Conservation (phyloP, 116 monocot species). For the Phalaenopsis hybrid region DNA sequence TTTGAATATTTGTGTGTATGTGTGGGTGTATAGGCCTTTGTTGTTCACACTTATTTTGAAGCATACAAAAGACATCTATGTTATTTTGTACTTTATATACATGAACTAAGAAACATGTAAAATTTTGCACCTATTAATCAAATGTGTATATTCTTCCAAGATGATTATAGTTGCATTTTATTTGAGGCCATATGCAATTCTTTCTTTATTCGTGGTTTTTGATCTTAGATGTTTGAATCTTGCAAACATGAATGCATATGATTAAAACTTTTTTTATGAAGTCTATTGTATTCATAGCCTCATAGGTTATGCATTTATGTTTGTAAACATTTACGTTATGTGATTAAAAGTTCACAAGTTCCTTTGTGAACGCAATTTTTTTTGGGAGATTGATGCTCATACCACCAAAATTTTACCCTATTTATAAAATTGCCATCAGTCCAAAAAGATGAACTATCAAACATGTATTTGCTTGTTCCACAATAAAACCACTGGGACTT, state of each 20-base stretch:
- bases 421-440: too few species aligned
- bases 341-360: neutral
- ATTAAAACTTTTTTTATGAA: too few species aligned
- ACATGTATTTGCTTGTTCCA: too few species aligned
- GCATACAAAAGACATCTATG: neutral
- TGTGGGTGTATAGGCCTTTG: neutral
- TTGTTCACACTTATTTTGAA: neutral
- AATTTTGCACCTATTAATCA: neutral
- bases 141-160: neutral
- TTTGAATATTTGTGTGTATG: neutral
- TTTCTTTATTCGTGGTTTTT: neutral
- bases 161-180: neutral
- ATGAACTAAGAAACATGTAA: neutral
- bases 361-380: neutral
- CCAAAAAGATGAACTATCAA: too few species aligned
- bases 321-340: neutral
- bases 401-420: too few species aligned
- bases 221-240: neutral
- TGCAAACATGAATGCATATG: neutral
- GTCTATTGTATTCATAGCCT: neutral
- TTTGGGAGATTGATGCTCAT: neutral
- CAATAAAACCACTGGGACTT: too few species aligned
- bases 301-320: neutral
- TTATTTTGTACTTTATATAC: neutral
- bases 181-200: neutral